Evolutionary conservation across 371 early-diverging fungal species (phyloP), one percentile per base, ranked within the genome.

Genomic region (Encephalitozoon romaleae): DNA sequence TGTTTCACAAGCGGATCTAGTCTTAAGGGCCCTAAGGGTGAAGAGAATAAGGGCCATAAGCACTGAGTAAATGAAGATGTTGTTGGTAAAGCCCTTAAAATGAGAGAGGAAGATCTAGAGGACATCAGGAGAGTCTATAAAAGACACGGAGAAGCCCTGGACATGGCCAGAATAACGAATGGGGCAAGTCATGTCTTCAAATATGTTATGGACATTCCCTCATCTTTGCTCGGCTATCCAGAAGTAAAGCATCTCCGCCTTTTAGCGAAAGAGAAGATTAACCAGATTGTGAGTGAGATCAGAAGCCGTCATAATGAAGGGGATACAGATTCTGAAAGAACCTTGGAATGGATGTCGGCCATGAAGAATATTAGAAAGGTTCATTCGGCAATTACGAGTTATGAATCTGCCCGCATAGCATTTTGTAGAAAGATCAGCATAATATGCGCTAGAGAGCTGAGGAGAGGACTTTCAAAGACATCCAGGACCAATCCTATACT

Each of bases 401-500:
- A 59, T 28, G 59, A 59, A 12, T 59, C 59, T 59, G 59, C 21
- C 3, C 59, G 38, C 12, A 32, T 32, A 34, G 59, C 59, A 32
- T 38, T 28, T n/a, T 59, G 34, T 1, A 79, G 78, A 28, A 84
- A 85, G 53, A 77, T 86, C 43, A 67, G 81, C 34, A 74, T 66
- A 41, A 49, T 82, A 12, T 83, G 81, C 73, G 68, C 73, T 21
- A 72, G 80, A 67, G 85, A 86, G 67, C 11, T 82, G 9, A 82
- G 74, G 72, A 78, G 84, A 74, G 76, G 66, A 18, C 63, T 81
- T 23, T 71, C 70, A 4, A 84, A 78, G 59, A 84, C 85, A 47
- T 51, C 78, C 25, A 81, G 77, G 54, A 82, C 78, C 9, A 84
- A 84, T 71, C 83, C 83, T 0, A 34, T 68, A 65, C 65, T 82